A percentile compares a stretch with the other conserved stretches of the same genome.
Conservation (phyloP, 2,329 filamentous ascomycete species). For the Ceratocystis smalleyi region DNA sequence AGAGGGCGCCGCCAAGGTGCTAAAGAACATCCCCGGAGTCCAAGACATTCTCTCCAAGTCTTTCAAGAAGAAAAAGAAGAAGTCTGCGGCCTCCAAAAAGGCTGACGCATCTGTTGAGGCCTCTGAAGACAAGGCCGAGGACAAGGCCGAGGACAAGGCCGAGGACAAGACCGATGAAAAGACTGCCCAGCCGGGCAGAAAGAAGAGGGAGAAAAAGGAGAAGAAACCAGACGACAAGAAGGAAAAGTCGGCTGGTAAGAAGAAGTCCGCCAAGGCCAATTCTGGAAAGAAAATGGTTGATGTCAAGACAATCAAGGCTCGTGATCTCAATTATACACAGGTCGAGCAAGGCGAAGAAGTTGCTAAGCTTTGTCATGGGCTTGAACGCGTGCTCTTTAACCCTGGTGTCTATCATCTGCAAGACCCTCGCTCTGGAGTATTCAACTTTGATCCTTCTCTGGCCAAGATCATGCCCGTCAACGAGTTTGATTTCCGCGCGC, state of each 20-base stretch:
- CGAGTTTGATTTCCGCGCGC: conserved; percentile 80
- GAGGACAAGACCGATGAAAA: background rate
- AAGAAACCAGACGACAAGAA: background rate
- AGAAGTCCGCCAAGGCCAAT: background rate
- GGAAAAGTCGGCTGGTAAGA: background rate
- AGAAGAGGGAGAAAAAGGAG: conserved; percentile 1
- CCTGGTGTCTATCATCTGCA: conserved; percentile 83
- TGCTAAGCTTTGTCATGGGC: conserved; percentile 53
- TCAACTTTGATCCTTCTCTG: conserved; percentile 93
- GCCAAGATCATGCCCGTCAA: conserved; percentile 81
- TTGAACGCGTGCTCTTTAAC: conserved; percentile 90
- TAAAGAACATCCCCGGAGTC: conserved; percentile 12
- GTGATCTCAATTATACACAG: conserved; percentile 21
- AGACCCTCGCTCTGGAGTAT: conserved; percentile 73
- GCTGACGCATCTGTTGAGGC: background rate
- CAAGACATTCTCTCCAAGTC: conserved; percentile 16
- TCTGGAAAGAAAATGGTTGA: conserved; percentile 16
- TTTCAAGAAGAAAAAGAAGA: conserved; percentile 14
- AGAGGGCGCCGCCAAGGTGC: conserved; percentile 15
- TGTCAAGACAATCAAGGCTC: conserved; percentile 23
- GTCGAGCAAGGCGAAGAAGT: conserved; percentile 27
- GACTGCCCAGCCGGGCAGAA: background rate
- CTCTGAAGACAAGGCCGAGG: background rate
- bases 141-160: background rate
- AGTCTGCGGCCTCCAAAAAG: background rate